Base-by-base conservation (phyloP, 768 basidiomycete species). In the Boletellus ananas region DNA sequence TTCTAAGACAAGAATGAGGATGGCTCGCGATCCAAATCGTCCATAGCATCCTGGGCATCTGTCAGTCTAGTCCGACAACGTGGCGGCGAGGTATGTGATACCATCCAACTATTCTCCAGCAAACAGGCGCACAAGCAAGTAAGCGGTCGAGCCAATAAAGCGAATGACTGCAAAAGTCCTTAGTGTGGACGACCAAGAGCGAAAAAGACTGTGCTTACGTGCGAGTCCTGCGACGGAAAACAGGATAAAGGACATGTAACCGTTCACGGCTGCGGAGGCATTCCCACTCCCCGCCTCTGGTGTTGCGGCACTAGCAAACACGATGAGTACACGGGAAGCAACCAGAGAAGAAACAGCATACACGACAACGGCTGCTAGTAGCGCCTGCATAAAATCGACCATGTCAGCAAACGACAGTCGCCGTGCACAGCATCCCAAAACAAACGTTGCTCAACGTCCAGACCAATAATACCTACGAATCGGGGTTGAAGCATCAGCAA, bases 221-320 rank as follows among this genome's bases (percentile, higher is more conserved):
- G 93, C 91, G 35, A 96, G 79, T 12, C 89, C 84, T 6, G 87
- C 89, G 39, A 95, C 91, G 1, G 90, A 90, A 70, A 85, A 94
- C 48, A 97, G 68, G 52, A 96, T 73, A 65, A 94, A 91, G 14
- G 85, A 80, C 85, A 95, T 88, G 64, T 95, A 95, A 2, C 90
- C 90, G 48, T 81, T 83, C 3, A 93, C 88, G 25, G 82, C 76
- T 1, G 66, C 66, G 23, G 72, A 72, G 2, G 80, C 79, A 17
- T 77, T 71, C 7, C 64, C 64, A 40, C 66, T 71, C 27, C 76
- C 67, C 2, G 84, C 77, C 27, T 71, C 81, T 80, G 52, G 80
- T 71, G 20, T 78, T 67, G 45, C 75, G 72, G 60, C 11, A 52
- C 52, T 49, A 40, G 35, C 25, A 27, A 11, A 50, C 11, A 53